These are phyloP conservation scores for Sphaerulina musiva DNA, from an alignment of 2,329 filamentous ascomycete genomes.

Conservation along the genomic window DNA sequence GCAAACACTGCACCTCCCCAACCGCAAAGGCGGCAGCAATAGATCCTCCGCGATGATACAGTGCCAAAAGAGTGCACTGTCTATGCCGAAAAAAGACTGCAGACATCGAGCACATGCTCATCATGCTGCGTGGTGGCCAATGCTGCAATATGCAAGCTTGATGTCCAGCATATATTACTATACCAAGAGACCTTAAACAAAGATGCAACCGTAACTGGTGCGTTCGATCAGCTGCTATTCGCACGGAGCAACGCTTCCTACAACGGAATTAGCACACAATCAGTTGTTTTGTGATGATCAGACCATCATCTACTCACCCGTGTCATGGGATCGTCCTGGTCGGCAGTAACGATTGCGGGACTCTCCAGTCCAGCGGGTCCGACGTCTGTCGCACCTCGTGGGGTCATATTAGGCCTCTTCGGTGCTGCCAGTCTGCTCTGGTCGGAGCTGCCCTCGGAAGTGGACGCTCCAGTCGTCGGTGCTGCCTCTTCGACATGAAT, in stretches of 20 bases:
- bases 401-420: constrained; percentile 51
- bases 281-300: background rate
- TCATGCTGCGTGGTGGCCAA: background rate
- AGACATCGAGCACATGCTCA: background rate
- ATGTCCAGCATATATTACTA: background rate
- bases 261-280: background rate
- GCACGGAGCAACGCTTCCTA: constrained; percentile 28
- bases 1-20: background rate
- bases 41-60: background rate
- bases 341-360: constrained; percentile 55
- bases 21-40: background rate
- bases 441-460: constrained; percentile 24
- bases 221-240: constrained; percentile 24
- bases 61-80: background rate
- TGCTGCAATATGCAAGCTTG: background rate
- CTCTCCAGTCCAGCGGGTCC: constrained; percentile 58
- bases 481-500: constrained; percentile 21
- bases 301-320: constrained; percentile 41
- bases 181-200: background rate
- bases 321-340: constrained; percentile 55
- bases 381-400: constrained; percentile 63
- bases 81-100: background rate
- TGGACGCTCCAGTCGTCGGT: background rate
- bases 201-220: constrained; percentile 2
- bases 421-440: constrained; percentile 24